These are phyloP conservation scores for Sanghuangporus sanghuang DNA, from an alignment of 1,284 basidiomycete genomes.

Conservation along the genomic window DNA sequence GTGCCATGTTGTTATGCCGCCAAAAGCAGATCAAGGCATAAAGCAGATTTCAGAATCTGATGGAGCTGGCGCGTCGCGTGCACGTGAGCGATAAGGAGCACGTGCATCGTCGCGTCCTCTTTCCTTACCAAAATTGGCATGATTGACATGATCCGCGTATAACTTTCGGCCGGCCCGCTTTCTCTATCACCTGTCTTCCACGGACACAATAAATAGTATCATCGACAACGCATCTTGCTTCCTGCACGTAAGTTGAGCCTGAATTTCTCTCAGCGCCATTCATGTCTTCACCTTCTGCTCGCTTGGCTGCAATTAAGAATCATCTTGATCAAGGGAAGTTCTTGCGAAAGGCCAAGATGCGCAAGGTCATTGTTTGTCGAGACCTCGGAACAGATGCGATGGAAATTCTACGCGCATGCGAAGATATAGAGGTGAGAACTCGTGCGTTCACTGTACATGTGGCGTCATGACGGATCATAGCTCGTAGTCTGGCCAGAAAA, in stretches of 20 bases:
- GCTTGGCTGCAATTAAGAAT: background rate
- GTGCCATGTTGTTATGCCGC: background rate
- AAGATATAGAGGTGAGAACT: conserved; percentile 50
- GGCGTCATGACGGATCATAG: conserved; percentile 29
- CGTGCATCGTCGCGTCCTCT: background rate
- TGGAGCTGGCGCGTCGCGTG: background rate
- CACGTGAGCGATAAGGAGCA: background rate
- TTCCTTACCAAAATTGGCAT: background rate
- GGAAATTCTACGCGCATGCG: conserved; percentile 46
- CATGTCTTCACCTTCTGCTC: background rate
- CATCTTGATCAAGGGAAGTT: background rate
- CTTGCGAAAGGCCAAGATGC: background rate
- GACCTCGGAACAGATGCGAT: conserved; percentile 70
- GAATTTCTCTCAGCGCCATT: background rate
- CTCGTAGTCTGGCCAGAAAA: conserved; percentile 72
- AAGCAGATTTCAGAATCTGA: background rate
- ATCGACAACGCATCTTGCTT: background rate
- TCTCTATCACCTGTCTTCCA: background rate
- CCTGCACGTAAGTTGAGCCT: background rate
- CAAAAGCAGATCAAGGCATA: background rate
- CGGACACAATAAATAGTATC: background rate
- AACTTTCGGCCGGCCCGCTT: background rate
- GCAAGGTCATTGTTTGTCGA: conserved; percentile 63
- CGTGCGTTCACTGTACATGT: background rate
- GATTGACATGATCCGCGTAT: background rate